phyloP scores from a whole-genome alignment of 768 basidiomycete genomes.

The Brasilioporus rufonigricans region DNA sequence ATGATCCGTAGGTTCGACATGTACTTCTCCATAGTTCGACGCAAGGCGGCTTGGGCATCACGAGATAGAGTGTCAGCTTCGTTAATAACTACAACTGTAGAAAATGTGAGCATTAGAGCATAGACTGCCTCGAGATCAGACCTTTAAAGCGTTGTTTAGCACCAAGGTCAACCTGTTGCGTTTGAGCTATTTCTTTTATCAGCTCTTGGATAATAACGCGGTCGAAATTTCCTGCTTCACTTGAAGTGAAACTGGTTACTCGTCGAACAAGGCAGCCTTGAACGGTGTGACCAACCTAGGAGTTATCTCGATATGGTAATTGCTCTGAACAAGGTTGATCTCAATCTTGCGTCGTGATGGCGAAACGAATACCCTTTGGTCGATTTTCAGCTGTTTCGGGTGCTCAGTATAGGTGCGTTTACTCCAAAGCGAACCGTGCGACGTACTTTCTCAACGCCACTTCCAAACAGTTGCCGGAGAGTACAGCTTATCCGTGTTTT shows the following conservation, averaged over 20 bases:
- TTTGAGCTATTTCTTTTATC: conserved; percentile 97
- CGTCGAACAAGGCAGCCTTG: neutral
- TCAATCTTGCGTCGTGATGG: conserved; percentile 94
- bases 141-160: conserved; percentile 98
- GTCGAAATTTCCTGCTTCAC: conserved; percentile 95
- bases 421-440: neutral
- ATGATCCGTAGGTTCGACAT: conserved; percentile 98
- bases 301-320: conserved; percentile 96
- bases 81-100: conserved; percentile 92
- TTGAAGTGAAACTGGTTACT: conserved; percentile 32
- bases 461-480: conserved; percentile 83
- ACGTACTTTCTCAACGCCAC: conserved; percentile 87
- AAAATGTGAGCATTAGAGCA: neutral
- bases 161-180: conserved; percentile 94
- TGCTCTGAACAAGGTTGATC: conserved; percentile 95
- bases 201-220: conserved; percentile 95
- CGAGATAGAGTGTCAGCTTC: conserved; percentile 94
- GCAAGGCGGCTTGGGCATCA: conserved; percentile 95
- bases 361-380: conserved; percentile 93
- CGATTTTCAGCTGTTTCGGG: conserved; percentile 81
- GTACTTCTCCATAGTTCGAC: conserved; percentile 99
- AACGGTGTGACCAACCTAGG: conserved; percentile 63
- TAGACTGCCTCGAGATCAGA: conserved; percentile 25
- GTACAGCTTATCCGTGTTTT: conserved; percentile 95
- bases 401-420: neutral